Evolutionary conservation across 345 rosid genomes (phyloP).

Genomic region (Salix brachista): DNA sequence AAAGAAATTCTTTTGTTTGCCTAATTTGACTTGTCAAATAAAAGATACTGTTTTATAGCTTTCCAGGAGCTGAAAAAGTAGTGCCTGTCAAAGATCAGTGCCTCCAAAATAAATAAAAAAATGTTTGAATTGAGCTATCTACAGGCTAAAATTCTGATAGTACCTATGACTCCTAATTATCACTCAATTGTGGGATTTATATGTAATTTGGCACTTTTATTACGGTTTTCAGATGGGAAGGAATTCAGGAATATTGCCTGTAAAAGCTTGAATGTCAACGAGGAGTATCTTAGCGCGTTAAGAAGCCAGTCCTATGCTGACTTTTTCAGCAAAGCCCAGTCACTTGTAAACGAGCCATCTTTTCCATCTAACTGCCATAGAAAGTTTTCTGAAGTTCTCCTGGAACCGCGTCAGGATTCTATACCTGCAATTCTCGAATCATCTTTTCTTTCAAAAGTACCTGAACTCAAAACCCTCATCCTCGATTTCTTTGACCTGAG

Average conservation of each 20-base stretch:
- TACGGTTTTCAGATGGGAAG: conserved; percentile 23
- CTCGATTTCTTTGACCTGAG: conserved; percentile 37
- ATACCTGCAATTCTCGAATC: conserved; percentile 34
- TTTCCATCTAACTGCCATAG: conserved; percentile 18
- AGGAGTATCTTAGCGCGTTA: conserved; percentile 39
- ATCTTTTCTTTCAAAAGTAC: conserved; percentile 19
- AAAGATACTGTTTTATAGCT: not conserved
- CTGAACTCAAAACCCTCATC: conserved; percentile 31
- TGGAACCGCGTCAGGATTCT: conserved; percentile 39
- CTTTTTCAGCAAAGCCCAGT: conserved; percentile 36
- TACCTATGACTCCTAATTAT: not conserved
- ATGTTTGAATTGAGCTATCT: too few relatives aligned
- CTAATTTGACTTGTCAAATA: too few relatives aligned
- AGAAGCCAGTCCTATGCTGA: conserved; percentile 44
- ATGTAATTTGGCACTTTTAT: too few relatives aligned
- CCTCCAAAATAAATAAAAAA: too few relatives aligned
- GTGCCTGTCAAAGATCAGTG: not conserved
- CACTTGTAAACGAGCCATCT: conserved; percentile 20
- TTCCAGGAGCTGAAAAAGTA: not conserved
- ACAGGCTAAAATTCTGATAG: not conserved
- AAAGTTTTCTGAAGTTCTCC: conserved; percentile 26
- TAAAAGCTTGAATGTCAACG: conserved; percentile 36
- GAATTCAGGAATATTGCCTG: conserved; percentile 8
- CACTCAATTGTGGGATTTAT: not conserved
- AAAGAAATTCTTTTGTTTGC: too few relatives aligned